Percentiles rank a stretch among this genome's conserved stretches.
Evolutionary conservation across 805 yeast genomes (phyloP).

Genomic region (Pichia occidentalis): DNA sequence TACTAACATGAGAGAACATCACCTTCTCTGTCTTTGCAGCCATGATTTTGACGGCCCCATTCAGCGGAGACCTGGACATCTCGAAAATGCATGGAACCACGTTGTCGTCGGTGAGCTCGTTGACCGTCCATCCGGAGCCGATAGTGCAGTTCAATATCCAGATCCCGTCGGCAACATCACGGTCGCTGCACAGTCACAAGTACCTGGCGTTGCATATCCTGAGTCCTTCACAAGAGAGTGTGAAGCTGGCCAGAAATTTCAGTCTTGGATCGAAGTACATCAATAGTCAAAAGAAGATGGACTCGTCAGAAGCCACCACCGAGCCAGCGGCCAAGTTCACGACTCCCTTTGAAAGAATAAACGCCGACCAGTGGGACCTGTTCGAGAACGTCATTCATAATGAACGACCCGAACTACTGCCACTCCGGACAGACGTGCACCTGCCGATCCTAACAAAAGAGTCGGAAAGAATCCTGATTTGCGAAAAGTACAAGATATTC

Average conservation of each 20-base stretch:
- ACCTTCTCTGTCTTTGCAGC: slow-evolving; percentile 31
- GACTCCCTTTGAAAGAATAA: slow-evolving; percentile 48
- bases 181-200: slow-evolving; percentile 48
- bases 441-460: slow-evolving; percentile 50
- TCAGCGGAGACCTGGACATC: slow-evolving; percentile 18
- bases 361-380: slow-evolving; percentile 32
- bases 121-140: slow-evolving; percentile 72
- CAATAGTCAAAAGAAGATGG: no score
- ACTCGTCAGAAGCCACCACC: slow-evolving; percentile 14
- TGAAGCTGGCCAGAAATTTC: slow-evolving; percentile 58
- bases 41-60: slow-evolving; percentile 51
- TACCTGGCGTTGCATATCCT: slow-evolving; percentile 71
- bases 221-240: slow-evolving; percentile 51
- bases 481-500: slow-evolving; percentile 47
- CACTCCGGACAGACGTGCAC: slow-evolving; percentile 20
- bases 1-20: slow-evolving; percentile 37
- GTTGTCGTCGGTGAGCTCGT: slow-evolving; percentile 76
- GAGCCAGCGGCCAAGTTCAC: slow-evolving; percentile 26
- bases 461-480: slow-evolving; percentile 56
- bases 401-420: slow-evolving; percentile 13
- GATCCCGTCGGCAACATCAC: slow-evolving; percentile 77
- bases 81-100: slow-evolving; percentile 63
- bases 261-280: slow-evolving; percentile 47
- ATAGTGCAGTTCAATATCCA: slow-evolving; percentile 81
- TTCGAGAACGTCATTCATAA: slow-evolving; percentile 20